Evolutionary conservation across 768 basidiomycete genomes (phyloP).

Genomic region (Kwoniella europaea): DNA sequence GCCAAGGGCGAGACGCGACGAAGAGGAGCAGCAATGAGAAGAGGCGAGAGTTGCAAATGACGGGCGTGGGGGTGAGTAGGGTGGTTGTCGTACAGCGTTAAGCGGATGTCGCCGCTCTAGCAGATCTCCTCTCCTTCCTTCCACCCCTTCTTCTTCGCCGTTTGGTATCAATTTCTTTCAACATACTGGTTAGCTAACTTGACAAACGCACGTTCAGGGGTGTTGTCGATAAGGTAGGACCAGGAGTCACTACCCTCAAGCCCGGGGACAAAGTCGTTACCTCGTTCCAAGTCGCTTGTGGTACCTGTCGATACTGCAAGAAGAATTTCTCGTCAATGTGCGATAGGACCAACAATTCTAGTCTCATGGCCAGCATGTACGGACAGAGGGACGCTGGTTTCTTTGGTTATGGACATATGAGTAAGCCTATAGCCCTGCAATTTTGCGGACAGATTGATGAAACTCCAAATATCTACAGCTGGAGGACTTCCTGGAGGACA

Average conservation of each 20-base stretch:
- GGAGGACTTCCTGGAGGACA: constrained; percentile 74
- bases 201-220: constrained; percentile 62
- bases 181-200: not conserved
- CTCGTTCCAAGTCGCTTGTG: constrained; percentile 80
- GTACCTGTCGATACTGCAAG: constrained; percentile 72
- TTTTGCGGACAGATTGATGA: not conserved
- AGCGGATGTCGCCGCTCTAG: not conserved
- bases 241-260: constrained; percentile 67
- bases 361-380: constrained; percentile 59
- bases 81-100: not conserved
- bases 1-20: too few species aligned
- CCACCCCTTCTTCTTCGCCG: not conserved
- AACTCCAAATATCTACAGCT: constrained; percentile 9
- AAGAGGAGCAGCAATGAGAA: not conserved
- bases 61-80: constrained; percentile 2
- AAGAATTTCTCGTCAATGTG: constrained; percentile 75
- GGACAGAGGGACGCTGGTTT: constrained; percentile 70
- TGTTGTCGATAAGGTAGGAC: constrained; percentile 69
- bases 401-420: constrained; percentile 60
- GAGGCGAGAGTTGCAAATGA: not conserved
- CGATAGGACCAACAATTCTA: constrained; percentile 71
- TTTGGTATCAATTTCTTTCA: not conserved
- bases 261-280: constrained; percentile 62
- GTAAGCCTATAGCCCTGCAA: constrained; percentile 19
- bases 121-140: not conserved